Base-by-base conservation (phyloP, 179 eudicot species). In the Spergularia azorica region DNA sequence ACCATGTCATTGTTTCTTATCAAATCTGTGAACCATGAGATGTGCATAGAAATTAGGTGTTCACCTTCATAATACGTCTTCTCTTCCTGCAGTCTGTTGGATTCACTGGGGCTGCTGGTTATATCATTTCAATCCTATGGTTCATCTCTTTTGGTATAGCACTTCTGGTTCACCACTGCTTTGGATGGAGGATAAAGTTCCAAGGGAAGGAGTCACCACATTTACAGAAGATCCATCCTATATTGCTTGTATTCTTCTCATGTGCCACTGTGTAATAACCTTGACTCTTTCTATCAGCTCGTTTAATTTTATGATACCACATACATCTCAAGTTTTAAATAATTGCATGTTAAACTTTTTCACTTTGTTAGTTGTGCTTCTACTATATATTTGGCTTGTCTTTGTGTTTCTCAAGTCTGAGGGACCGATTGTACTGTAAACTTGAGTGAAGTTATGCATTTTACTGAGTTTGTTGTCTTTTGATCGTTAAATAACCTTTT, bases 41-140 rank as follows among this genome's bases (percentile, higher is more conserved):
- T 70, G 18, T 17, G 63, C 56, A 43, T 43, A 4, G 48, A 4
- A 43, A 43, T 16, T 9, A 6, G 66, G 15, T 12, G 36, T 21
- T 18, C 41, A 51, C 36, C 51, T 15, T 26, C 26, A 41, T 71
- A 32, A 77, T 86, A 64, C 84, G 80, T 76, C 78, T 77, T 56
- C 72, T 83, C 52, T 78, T 46, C 74, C 67, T 84, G 80, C 91
- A 95, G 99, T 95, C 97, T 75, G 98, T 95, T 72, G 97, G 91
- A 70, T 93, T 90, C 84, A 95, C 98, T 77, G 98, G 97, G 80
- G 89, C 88, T 70, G 81, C 87, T 71, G 95, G 90, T 60, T 90
- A 90, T 76, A 79, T 85, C 76, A 82, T 95, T 79, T 87, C 97
- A 63, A 75, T 83, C 32, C 21, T 93, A 48, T 95, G 98, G 98